These are phyloP conservation scores for Asterionellopsis glacialis DNA, from an alignment of 108 stramenopile species.

Conservation along the genomic window DNA sequence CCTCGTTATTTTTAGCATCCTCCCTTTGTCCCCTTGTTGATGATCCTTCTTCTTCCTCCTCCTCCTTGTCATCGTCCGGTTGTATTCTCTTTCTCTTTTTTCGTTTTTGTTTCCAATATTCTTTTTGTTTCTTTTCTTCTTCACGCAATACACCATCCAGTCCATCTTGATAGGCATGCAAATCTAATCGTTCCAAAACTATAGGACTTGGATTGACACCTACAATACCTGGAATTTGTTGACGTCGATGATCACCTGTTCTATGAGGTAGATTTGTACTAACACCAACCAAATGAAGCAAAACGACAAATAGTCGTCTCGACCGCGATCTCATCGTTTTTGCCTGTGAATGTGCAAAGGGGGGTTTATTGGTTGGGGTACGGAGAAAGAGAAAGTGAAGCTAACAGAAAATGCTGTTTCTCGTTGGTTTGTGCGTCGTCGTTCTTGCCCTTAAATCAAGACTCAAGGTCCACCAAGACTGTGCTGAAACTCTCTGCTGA, in stretches of 20 bases:
- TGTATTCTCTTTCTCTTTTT: slow-evolving; percentile 12
- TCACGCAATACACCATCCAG: slow-evolving; percentile 19
- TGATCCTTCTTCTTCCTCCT: too few species aligned
- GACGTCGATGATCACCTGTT: not conserved
- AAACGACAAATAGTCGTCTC: slow-evolving; percentile 46
- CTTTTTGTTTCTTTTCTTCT: not conserved
- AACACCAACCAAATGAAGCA: slow-evolving; percentile 55
- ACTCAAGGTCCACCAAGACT: too few species aligned
- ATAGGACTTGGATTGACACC: slow-evolving; percentile 53
- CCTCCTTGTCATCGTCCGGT: slow-evolving; percentile 3
- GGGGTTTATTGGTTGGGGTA: too few species aligned
- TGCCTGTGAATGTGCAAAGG: not conserved
- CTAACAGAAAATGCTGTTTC: too few species aligned
- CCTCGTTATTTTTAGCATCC: too few species aligned
- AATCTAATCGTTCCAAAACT: slow-evolving; percentile 39
- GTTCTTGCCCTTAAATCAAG: too few species aligned
- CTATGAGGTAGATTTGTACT: slow-evolving; percentile 33
- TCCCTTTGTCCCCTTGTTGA: not conserved
- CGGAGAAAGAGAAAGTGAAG: too few species aligned
- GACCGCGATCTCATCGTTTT: slow-evolving; percentile 45
- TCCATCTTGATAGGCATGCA: slow-evolving; percentile 21
- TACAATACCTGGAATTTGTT: slow-evolving; percentile 31
- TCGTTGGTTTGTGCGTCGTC: too few species aligned
- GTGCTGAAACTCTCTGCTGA: too few species aligned
- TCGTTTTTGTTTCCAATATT: slow-evolving; percentile 2